These are phyloP conservation scores for Russula abietina DNA, from an alignment of 768 basidiomycete species.

Conservation along the genomic window DNA sequence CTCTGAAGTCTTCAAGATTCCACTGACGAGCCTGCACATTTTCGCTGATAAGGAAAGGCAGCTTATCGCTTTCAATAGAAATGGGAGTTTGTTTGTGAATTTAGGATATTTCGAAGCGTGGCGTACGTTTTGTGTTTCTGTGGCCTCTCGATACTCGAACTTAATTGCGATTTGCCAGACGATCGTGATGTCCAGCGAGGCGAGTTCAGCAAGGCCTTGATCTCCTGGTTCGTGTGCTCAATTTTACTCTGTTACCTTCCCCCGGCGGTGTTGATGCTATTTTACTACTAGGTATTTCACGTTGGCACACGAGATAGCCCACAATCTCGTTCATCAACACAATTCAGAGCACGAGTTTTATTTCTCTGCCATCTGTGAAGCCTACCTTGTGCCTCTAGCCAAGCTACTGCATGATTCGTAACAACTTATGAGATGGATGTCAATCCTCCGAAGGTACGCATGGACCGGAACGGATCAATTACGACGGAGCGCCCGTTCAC, in stretches of 20 bases:
- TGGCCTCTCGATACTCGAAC: neutral
- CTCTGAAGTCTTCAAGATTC: slow-evolving; percentile 67
- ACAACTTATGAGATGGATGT: neutral
- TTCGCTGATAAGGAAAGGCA: slow-evolving; percentile 80
- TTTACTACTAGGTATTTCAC: slow-evolving; percentile 77
- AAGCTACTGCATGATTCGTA: slow-evolving; percentile 1
- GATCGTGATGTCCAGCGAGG: slow-evolving; percentile 60
- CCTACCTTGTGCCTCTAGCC: slow-evolving; percentile 42
- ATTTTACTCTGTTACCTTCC: too few relatives aligned
- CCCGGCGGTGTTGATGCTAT: neutral
- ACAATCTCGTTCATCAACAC: slow-evolving; percentile 81
- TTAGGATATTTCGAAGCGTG: slow-evolving; percentile 78
- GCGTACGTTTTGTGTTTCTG: slow-evolving; percentile 51
- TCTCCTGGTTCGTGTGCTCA: slow-evolving; percentile 59
- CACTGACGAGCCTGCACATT: slow-evolving; percentile 69
- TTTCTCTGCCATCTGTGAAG: slow-evolving; percentile 85
- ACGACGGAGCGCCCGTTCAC: too few relatives aligned
- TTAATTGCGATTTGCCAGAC: slow-evolving; percentile 39
- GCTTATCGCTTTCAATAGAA: slow-evolving; percentile 89
- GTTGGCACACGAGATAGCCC: slow-evolving; percentile 88
- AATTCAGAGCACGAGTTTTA: slow-evolving; percentile 94
- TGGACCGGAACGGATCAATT: too few relatives aligned
- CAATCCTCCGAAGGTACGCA: too few relatives aligned
- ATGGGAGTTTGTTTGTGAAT: slow-evolving; percentile 84
- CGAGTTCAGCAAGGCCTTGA: slow-evolving; percentile 54